A percentile compares a stretch with the other conserved stretches of the same genome.
Conservation (phyloP, 371 early-diverging fungal species). For the Scutellospora calospora region DNA sequence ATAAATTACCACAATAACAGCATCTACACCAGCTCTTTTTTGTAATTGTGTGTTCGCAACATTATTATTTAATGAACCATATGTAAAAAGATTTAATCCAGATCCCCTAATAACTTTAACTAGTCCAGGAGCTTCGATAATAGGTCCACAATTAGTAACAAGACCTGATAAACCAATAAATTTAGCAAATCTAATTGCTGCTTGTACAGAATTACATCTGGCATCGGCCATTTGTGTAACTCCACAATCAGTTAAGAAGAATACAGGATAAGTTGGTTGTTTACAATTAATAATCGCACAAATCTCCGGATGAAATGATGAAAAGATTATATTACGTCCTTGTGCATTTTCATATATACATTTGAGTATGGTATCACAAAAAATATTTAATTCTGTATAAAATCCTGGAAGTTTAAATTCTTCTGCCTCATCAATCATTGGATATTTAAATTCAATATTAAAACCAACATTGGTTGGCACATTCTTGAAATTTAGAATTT, state of each 20-base stretch:
- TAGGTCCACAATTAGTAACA: slow-evolving; percentile 81
- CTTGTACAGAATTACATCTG: slow-evolving; percentile 85
- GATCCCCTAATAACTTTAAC: slow-evolving; percentile 75
- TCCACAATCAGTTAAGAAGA: slow-evolving; percentile 93
- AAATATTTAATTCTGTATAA: slow-evolving; percentile 85
- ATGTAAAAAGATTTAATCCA: slow-evolving; percentile 84
- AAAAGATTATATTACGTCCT: slow-evolving; percentile 88
- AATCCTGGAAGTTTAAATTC: slow-evolving; percentile 62
- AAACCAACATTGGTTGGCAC: slow-evolving; percentile 87
- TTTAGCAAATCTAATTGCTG: slow-evolving; percentile 86
- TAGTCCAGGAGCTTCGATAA: slow-evolving; percentile 83
- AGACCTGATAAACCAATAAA: slow-evolving; percentile 82
- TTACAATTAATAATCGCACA: slow-evolving; percentile 86
- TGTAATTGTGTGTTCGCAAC: slow-evolving; percentile 78
- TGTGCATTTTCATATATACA: slow-evolving; percentile 76
- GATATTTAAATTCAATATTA: slow-evolving; percentile 98
- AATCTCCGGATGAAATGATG: slow-evolving; percentile 94
- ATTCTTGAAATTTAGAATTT: slow-evolving; percentile 49
- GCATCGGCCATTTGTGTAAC: slow-evolving; percentile 77
- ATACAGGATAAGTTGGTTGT: slow-evolving; percentile 85
- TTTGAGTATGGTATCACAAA: slow-evolving; percentile 85
- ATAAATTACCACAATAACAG: slow-evolving; percentile 70
- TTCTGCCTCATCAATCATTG: slow-evolving; percentile 90
- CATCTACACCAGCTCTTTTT: slow-evolving; percentile 80
- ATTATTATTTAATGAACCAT: slow-evolving; percentile 86